Evolutionary conservation across 495 filamentous ascomycete genomes (phyloP).

Genomic region (Penicillium canescens): DNA sequence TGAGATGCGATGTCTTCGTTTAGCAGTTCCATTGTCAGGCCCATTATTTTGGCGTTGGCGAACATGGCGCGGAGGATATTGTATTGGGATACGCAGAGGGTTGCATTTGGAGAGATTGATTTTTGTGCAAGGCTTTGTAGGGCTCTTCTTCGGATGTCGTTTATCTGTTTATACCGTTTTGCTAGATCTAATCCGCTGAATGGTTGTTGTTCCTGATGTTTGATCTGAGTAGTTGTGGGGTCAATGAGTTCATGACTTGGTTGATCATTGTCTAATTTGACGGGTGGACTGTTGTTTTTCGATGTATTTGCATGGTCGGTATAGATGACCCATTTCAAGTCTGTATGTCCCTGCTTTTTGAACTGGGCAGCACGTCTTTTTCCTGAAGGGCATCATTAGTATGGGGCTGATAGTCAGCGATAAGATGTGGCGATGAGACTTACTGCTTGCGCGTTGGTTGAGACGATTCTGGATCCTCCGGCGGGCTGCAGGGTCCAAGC

Average conservation of each 20-base stretch:
- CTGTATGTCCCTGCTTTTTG: not conserved
- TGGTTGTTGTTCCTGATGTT: not conserved
- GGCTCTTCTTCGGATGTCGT: not conserved
- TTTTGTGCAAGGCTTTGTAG: not conserved
- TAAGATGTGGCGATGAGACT: slow-evolving; percentile 4
- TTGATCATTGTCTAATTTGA: not conserved
- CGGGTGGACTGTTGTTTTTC: not conserved
- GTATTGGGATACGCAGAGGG: slow-evolving; percentile 9
- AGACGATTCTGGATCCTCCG: slow-evolving; percentile 27
- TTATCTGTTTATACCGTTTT: not conserved
- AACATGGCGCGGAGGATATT: slow-evolving; percentile 17
- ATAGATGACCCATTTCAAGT: slow-evolving; percentile 20
- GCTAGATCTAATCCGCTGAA: not conserved
- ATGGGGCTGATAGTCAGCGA: not conserved
- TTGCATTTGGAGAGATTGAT: not conserved
- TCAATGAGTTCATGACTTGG: not conserved
- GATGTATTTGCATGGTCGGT: slow-evolving; percentile 4
- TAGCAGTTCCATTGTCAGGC: slow-evolving; percentile 13
- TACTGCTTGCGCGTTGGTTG: slow-evolving; percentile 28
- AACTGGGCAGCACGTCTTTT: slow-evolving; percentile 14
- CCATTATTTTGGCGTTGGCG: slow-evolving; percentile 19
- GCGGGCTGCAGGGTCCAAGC: slow-evolving; percentile 13
- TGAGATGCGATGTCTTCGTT: slow-evolving; percentile 22
- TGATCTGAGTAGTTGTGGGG: no score
- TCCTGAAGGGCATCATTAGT: slow-evolving; percentile 11